Evolutionary conservation across 169 alveolate genomes (phyloP), one percentile per base, ranked within the genome.

Genomic region (Eimeria falciformis): DNA sequence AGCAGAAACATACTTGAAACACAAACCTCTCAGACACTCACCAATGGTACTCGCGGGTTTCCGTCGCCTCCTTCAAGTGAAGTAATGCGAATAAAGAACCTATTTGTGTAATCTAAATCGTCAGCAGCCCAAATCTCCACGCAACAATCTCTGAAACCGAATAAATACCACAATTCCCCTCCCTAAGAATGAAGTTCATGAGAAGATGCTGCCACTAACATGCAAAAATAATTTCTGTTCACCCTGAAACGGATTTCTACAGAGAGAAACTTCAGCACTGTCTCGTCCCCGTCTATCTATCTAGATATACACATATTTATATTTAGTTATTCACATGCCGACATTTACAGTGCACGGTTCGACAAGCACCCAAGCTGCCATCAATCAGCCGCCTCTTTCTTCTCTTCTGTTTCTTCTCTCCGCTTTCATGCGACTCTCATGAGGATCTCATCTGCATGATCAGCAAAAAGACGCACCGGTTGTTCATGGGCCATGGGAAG

Each of bases 121-220:
- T 82, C 90, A 5, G 90, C 90, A 1, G 90, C 47, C 90, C 90
- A 82, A 29, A 82, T 58, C 29, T 29, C 45, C 58, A 82, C 40
- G 21, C 90, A 82, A 21, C 56, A 45, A 62, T 82, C 90, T 45
- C 90, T 82, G 89, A 12, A 47, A 23, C n/a, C 3, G 3, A 23
- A 75, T 11, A 47, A 37, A n/a, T n/a, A n/a, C n/a, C n/a, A n/a
- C n/a, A n/a, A n/a, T n/a, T n/a, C n/a, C n/a, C n/a, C n/a, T n/a
- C n/a, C n/a, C n/a, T n/a, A n/a, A n/a, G n/a, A n/a, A n/a, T n/a
- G 7, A 50, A 50, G 62, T 14, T 50, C 62, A 50, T 50, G 62
- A 50, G n/a, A 50, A 50, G 14, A 14, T n/a, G n/a, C n/a, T n/a
- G 62, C 62, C 62, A 50, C 62, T 50, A 14, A 50, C n/a, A 50